A percentile compares a stretch with the other conserved stretches of the same genome.
These are phyloP conservation scores for Jasminum sambac DNA, from an alignment of 257 asterid species.

Conservation along the genomic window DNA sequence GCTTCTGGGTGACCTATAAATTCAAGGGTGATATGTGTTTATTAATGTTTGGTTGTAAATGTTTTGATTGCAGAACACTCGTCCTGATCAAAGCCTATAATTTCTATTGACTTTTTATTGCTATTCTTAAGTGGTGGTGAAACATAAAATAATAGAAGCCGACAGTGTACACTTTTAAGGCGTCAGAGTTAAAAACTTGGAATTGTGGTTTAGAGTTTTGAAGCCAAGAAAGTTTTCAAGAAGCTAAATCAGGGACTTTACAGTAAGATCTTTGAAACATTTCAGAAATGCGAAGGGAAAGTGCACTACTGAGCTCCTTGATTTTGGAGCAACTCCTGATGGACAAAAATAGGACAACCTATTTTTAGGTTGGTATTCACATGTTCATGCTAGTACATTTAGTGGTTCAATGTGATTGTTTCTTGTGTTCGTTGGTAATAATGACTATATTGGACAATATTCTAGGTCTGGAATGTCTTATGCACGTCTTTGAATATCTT, in stretches of 20 bases:
- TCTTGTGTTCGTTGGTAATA: background rate
- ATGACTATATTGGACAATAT: background rate
- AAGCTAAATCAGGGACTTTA: background rate
- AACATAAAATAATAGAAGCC: background rate
- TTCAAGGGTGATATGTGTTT: background rate
- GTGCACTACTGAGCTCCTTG: background rate
- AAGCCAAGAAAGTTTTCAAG: background rate
- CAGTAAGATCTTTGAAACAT: background rate
- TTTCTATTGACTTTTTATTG: background rate
- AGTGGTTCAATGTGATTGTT: background rate
- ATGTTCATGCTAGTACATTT: background rate
- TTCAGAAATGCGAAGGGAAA: background rate
- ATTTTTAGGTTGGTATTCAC: background rate
- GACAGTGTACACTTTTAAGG: background rate
- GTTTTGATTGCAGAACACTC: background rate
- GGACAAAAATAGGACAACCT: background rate
- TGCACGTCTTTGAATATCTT: background rate
- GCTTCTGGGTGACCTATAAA: background rate
- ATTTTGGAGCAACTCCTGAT: background rate
- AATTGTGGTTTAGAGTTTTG: background rate
- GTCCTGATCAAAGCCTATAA: background rate
- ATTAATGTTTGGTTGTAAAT: background rate
- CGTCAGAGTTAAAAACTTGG: background rate
- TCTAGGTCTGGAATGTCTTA: background rate
- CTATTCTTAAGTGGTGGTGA: background rate